These are phyloP conservation scores for Aphanomyces euteiches DNA, from an alignment of 352 stramenopile genomes.

Conservation along the genomic window DNA sequence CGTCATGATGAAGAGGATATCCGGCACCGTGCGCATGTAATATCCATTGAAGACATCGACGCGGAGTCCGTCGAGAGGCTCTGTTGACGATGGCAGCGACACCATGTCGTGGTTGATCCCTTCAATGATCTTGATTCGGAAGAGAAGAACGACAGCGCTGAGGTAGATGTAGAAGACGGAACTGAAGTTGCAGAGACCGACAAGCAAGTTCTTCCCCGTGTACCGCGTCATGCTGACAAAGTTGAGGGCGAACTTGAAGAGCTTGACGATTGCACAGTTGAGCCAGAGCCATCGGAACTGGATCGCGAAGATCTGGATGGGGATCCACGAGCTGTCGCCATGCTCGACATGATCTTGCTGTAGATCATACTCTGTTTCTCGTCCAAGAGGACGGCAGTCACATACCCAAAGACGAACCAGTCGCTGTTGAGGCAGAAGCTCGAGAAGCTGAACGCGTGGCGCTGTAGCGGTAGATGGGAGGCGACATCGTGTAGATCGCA, in stretches of 20 bases:
- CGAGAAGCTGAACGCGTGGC: conserved; percentile 9
- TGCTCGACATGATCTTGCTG: not conserved
- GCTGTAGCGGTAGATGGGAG: conserved; percentile 4
- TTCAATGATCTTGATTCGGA: conserved; percentile 2
- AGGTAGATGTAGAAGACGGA: conserved; percentile 23
- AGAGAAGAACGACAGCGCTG: not conserved
- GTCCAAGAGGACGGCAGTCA: conserved; percentile 19
- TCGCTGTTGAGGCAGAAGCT: conserved; percentile 29
- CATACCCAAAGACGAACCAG: conserved; percentile 20
- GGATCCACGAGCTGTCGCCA: not conserved
- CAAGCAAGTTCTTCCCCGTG: conserved; percentile 12
- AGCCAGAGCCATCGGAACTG: conserved; percentile 24
- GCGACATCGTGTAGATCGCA: conserved; percentile 7
- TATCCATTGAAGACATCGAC: conserved; percentile 11
- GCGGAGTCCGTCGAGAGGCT: not conserved
- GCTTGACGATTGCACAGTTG: conserved; percentile 27
- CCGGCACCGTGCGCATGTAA: conserved; percentile 2
- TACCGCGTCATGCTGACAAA: conserved; percentile 4
- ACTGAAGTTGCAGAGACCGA: conserved; percentile 26
- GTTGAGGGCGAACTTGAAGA: conserved; percentile 8
- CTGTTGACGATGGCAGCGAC: not conserved
- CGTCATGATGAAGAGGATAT: not conserved
- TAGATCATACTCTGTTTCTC: conserved; percentile 23
- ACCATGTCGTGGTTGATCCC: not conserved
- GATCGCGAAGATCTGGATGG: conserved; percentile 1